Conservation (phyloP, 192 early-diverging fungal species). For the Coemansia sp. region DNA sequence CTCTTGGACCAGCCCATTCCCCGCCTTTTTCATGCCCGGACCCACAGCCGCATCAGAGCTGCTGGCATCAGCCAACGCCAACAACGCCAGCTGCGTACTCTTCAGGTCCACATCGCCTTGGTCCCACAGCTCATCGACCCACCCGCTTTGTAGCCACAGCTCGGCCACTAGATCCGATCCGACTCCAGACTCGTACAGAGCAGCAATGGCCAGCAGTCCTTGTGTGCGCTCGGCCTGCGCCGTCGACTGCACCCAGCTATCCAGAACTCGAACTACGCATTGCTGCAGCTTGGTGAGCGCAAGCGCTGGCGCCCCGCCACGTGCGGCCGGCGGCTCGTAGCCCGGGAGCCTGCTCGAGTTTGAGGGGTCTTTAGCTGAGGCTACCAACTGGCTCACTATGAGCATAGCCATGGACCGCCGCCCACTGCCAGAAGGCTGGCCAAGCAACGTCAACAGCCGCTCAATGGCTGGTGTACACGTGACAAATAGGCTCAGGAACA, state of each 20-base stretch:
- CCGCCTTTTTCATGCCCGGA: conserved; percentile 64
- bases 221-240: conserved; percentile 29
- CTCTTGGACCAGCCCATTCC: conserved; percentile 57
- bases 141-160: conserved; percentile 61
- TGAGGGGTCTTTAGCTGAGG: conserved; percentile 18
- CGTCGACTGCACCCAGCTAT: conserved; percentile 37
- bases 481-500: conserved; percentile 18
- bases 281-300: conserved; percentile 16
- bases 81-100: conserved; percentile 64
- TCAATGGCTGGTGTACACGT: background rate
- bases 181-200: conserved; percentile 68
- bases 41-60: conserved; percentile 58
- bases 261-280: conserved; percentile 1
- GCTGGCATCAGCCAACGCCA: conserved; percentile 34
- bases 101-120: conserved; percentile 71
- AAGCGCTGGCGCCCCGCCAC: background rate
- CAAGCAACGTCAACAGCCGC: conserved; percentile 30
- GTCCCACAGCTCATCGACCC: conserved; percentile 78
- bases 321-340: conserved; percentile 4
- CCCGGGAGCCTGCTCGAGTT: conserved; percentile 18
- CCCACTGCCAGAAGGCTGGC: background rate
- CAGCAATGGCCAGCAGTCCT: conserved; percentile 54
- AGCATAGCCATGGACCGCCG: conserved; percentile 28
- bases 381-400: conserved; percentile 29
- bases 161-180: conserved; percentile 51